These are phyloP conservation scores for Leccinum pachyderme DNA, from an alignment of 1,284 basidiomycete genomes.

Conservation along the genomic window DNA sequence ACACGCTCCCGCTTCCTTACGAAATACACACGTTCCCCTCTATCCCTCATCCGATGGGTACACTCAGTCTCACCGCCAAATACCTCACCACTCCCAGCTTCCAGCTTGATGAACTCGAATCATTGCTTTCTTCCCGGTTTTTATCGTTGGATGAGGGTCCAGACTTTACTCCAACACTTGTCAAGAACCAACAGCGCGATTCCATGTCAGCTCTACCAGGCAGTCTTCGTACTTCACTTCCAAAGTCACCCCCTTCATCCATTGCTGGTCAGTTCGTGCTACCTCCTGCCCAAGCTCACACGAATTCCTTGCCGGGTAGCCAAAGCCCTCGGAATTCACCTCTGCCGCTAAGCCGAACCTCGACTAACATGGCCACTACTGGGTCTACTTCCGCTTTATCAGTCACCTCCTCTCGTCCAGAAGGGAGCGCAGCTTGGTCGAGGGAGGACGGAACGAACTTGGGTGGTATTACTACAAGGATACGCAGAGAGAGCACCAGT, in stretches of 20 bases:
- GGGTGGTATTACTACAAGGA: constrained; percentile 36
- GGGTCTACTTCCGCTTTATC: constrained; percentile 38
- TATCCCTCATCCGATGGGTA: constrained; percentile 66
- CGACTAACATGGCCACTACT: constrained; percentile 30
- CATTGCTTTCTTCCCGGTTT: constrained; percentile 68
- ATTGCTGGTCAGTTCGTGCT: constrained; percentile 59
- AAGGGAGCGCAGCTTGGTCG: constrained; percentile 36
- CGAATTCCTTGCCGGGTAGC: constrained; percentile 32
- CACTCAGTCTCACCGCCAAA: constrained; percentile 55
- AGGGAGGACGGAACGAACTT: constrained; percentile 36
- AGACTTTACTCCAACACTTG: constrained; percentile 62
- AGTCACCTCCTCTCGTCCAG: constrained; percentile 41
- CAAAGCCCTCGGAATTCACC: constrained; percentile 38
- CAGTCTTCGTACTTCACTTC: constrained; percentile 44
- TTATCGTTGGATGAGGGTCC: constrained; percentile 56
- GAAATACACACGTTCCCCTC: constrained; percentile 56
- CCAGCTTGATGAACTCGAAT: constrained; percentile 71
- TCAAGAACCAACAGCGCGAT: constrained; percentile 51
- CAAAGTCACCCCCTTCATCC: constrained; percentile 43
- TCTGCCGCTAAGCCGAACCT: constrained; percentile 36
- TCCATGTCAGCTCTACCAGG: constrained; percentile 47
- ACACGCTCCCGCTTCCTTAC: constrained; percentile 44
- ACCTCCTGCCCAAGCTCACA: constrained; percentile 39
- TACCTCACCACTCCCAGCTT: constrained; percentile 69
- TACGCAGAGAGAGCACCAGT: constrained; percentile 43